Evolutionary conservation across 306 rosid genomes (phyloP).

Genomic region (Cicer pinnatifidum): DNA sequence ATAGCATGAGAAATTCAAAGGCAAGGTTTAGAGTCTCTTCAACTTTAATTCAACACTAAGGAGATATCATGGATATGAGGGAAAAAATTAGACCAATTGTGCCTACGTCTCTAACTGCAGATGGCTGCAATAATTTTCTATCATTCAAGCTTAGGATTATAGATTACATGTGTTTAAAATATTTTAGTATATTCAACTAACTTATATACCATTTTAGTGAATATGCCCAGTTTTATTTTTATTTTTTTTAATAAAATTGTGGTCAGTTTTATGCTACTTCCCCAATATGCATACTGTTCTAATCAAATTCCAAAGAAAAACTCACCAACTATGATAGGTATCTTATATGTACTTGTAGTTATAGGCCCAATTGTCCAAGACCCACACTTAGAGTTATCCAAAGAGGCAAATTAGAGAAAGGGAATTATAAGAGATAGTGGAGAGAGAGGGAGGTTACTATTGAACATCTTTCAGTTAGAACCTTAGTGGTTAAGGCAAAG

Average conservation of each 20-base stretch:
- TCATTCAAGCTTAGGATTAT: too few relatives aligned
- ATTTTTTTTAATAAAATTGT: not conserved
- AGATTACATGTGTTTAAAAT: too few relatives aligned
- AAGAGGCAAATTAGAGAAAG: too few relatives aligned
- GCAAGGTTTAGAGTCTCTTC: conserved; percentile 7
- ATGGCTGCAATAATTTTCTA: too few relatives aligned
- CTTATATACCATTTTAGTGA: not conserved
- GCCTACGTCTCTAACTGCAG: too few relatives aligned
- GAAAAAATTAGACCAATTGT: not conserved
- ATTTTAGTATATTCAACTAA: not conserved
- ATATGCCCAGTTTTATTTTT: not conserved
- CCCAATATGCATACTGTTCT: conserved; percentile 14
- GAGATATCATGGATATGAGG: not conserved
- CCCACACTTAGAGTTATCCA: too few relatives aligned
- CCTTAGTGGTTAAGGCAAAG: too few relatives aligned
- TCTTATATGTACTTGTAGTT: too few relatives aligned
- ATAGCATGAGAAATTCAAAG: conserved; percentile 37
- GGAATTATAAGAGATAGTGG: too few relatives aligned
- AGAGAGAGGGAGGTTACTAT: too few relatives aligned
- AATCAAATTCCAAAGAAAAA: conserved; percentile 17
- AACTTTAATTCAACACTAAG: not conserved
- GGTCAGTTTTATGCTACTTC: conserved; percentile 14
- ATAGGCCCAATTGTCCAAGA: too few relatives aligned
- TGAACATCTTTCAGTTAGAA: too few relatives aligned
- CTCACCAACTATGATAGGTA: not conserved